Percentiles rank a stretch among this genome's conserved stretches.
Conservation (phyloP, 108 stramenopile species). For the Fragilaria crotonensis region DNA sequence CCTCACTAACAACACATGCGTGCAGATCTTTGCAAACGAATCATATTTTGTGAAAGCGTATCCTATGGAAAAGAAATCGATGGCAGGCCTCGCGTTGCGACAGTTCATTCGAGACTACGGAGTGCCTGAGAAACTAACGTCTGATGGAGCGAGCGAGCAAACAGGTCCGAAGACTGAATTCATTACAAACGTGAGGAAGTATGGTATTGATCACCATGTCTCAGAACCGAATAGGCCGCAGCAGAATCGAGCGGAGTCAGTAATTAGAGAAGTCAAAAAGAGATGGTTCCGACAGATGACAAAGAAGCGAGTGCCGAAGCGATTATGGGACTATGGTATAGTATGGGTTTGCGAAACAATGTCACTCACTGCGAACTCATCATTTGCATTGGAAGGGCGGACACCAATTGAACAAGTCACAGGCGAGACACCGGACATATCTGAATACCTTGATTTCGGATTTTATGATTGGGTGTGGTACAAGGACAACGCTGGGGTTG, state of each 20-base stretch:
- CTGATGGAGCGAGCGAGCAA: neutral
- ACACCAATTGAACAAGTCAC: too few relatives aligned
- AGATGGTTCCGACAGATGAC: conserved; percentile 3
- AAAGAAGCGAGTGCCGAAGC: conserved; percentile 3
- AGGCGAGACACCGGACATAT: too few relatives aligned
- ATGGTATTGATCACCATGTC: neutral
- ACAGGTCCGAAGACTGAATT: neutral
- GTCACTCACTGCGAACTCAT: conserved; percentile 4
- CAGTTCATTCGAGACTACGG: neutral
- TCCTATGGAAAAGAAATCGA: neutral
- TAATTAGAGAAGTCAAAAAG: too few relatives aligned
- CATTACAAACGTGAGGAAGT: neutral
- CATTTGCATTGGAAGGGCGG: too few relatives aligned
- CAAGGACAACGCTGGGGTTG: too few relatives aligned
- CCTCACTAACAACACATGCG: conserved; percentile 4
- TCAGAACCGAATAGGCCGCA: conserved; percentile 12
- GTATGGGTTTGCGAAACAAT: conserved; percentile 8
- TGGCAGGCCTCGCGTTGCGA: too few relatives aligned
- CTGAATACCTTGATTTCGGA: too few relatives aligned
- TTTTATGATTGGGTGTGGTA: too few relatives aligned
- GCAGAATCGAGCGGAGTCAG: conserved; percentile 14
- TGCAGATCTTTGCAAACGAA: too few relatives aligned
- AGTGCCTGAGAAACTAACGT: neutral
- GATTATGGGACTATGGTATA: too few relatives aligned
- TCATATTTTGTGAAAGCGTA: too few relatives aligned